phyloP scores from a whole-genome alignment of 2,329 filamentous ascomycete species.

The Alternaria arborescens region DNA sequence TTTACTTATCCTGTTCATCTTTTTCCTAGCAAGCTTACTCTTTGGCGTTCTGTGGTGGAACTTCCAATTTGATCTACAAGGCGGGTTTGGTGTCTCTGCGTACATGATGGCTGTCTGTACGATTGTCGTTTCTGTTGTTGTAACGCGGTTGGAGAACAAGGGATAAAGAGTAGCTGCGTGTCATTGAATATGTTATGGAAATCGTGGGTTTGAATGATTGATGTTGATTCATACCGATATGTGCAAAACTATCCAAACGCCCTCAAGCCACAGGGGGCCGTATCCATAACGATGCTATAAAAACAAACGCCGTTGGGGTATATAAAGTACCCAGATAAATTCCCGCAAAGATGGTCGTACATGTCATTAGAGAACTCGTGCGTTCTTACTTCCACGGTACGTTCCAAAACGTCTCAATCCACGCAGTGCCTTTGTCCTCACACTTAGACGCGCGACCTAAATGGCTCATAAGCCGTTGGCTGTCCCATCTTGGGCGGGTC shows the following conservation, averaged over 20 bases:
- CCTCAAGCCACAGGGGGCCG: background rate
- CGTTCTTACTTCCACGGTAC: background rate
- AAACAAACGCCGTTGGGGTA: conserved; percentile 1
- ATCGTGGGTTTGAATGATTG: background rate
- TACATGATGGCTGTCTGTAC: conserved; percentile 20
- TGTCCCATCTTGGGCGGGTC: conserved; percentile 34
- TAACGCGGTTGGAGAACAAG: too few species aligned
- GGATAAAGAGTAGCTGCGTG: too few species aligned
- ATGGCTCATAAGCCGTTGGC: conserved; percentile 54
- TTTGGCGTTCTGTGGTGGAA: conserved; percentile 34
- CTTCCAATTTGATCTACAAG: conserved; percentile 34
- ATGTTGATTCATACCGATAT: background rate
- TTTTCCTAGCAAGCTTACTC: conserved; percentile 30
- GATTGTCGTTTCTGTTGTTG: conserved; percentile 9
- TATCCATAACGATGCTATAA: background rate
- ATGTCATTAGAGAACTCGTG: conserved; percentile 16
- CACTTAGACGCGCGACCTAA: conserved; percentile 42
- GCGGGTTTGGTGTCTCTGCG: conserved; percentile 32
- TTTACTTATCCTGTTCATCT: conserved; percentile 11
- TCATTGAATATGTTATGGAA: rapidly evolving
- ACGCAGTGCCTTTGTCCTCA: background rate
- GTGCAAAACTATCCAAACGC: background rate
- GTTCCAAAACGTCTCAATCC: background rate
- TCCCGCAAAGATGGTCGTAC: conserved; percentile 17
- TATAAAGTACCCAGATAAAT: background rate